Conservation (phyloP, 2,329 filamentous ascomycete species). For the Colletotrichum filicis region DNA sequence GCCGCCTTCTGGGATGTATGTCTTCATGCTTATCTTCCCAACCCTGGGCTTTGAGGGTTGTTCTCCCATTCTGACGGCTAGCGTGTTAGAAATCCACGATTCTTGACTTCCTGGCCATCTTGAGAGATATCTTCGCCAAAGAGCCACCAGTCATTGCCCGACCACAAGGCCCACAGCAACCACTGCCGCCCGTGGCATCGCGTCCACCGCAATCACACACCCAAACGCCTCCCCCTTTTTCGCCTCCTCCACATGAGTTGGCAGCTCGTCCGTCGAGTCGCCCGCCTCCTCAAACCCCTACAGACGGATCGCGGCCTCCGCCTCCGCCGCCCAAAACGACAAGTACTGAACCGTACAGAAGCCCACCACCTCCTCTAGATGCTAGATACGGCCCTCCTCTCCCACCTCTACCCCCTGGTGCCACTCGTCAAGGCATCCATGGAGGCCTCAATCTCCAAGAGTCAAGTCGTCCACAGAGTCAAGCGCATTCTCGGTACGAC, state of each 20-base stretch:
- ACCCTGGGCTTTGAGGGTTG: not conserved
- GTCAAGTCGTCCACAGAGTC: conserved; percentile 26
- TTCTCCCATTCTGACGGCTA: conserved; percentile 11
- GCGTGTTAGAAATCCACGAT: conserved; percentile 80
- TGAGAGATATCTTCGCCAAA: conserved; percentile 90
- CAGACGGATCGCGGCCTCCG: conserved; percentile 51
- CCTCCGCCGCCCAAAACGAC: conserved; percentile 66
- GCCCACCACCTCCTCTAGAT: conserved; percentile 36
- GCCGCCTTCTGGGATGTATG: conserved; percentile 88
- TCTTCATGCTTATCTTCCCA: conserved; percentile 40
- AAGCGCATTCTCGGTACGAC: conserved; percentile 55
- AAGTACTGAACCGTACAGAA: conserved; percentile 46
- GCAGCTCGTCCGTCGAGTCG: conserved; percentile 52
- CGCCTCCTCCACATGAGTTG: conserved; percentile 76
- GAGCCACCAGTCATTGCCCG: conserved; percentile 91
- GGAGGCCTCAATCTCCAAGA: conserved; percentile 32
- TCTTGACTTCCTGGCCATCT: conserved; percentile 82
- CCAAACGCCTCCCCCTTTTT: conserved; percentile 72
- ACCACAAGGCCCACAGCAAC: conserved; percentile 61
- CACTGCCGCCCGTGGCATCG: conserved; percentile 45
- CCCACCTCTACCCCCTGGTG: conserved; percentile 44
- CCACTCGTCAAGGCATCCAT: conserved; percentile 39
- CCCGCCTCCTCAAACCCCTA: conserved; percentile 44
- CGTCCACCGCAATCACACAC: conserved; percentile 43
- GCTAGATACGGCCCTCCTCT: conserved; percentile 41